Base-by-base conservation (phyloP, 441 rosid genomes). In the Corymbia citriodora region DNA sequence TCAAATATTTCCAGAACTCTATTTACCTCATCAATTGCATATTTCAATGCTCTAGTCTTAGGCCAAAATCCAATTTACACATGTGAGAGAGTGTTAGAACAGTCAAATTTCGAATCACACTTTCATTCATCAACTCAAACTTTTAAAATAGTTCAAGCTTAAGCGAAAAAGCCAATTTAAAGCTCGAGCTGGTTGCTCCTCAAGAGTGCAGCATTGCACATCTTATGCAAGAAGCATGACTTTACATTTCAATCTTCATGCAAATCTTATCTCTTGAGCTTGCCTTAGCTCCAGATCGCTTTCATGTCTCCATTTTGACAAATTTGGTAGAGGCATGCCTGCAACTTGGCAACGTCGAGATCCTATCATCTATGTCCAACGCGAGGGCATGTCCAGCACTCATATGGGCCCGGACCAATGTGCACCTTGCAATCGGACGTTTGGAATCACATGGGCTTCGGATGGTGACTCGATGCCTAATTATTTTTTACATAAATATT, bases 381-480 rank as follows among this genome's bases (percentile, higher is more conserved):
- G 72, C n/a, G 72, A 29, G 72, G 48, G 85, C 52, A 48, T 45
- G 85, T 4, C 18, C 52, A 79, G 23, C 85, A 23, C 85, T 79
- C 85, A 13, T 79, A 45, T 45, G 85, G 85, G 52, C 85, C 85
- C n/a, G n/a, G 52, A 45, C 52, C 25, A 79, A 79, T 79, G 85
- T 45, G n/a, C n/a, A 79, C n/a, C 18, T 14, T 2, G 29, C 85
- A 23, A 79, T 79, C 53, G 52, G 85, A 45, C 85, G 85, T 52
- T 45, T 23, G 85, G 50, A 45, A 79, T 79, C 85, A 79, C 85
- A 79, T 79, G 85, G 85, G 85, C 52, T 79, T 79, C 85, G n/a
- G 85, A 79, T 79, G 85, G 85, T 23, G 85, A 79, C 85, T 45
- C 85, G 2, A 45, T 79, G 85, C 85, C 85, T 79, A 79, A 79